These are phyloP conservation scores for Dacryopinax primogenitus DNA, from an alignment of 768 basidiomycete genomes.

Conservation along the genomic window DNA sequence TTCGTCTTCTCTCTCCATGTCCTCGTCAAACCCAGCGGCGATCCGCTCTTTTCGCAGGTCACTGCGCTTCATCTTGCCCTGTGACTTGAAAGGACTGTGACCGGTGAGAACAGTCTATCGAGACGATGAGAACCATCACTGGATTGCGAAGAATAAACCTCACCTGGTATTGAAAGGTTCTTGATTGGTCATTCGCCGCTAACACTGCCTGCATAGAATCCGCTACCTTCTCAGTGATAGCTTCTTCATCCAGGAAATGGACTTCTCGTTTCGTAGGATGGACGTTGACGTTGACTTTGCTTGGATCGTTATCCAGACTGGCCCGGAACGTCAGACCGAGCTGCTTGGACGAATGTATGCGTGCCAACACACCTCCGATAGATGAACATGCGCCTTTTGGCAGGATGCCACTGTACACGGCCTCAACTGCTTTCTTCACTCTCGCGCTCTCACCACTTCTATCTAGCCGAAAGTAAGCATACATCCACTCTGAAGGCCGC, in stretches of 20 bases:
- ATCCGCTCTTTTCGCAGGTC: background rate
- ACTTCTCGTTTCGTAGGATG: constrained; percentile 97
- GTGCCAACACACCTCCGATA: constrained; percentile 62
- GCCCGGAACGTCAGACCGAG: background rate
- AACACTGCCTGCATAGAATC: constrained; percentile 58
- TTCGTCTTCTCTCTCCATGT: constrained; percentile 13
- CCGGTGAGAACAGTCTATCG: constrained; percentile 26
- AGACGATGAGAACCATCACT: background rate
- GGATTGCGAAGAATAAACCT: constrained; percentile 4
- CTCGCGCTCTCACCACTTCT: constrained; percentile 80
- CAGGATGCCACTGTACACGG: constrained; percentile 67
- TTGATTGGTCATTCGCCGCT: constrained; percentile 31
- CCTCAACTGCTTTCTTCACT: constrained; percentile 78
- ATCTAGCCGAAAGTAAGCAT: constrained; percentile 36
- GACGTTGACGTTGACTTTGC: constrained; percentile 89
- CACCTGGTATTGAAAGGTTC: constrained; percentile 34
- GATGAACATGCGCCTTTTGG: constrained; percentile 85
- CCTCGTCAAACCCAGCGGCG: constrained; percentile 16
- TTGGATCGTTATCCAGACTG: constrained; percentile 73
- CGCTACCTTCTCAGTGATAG: constrained; percentile 62
- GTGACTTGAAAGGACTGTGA: background rate
- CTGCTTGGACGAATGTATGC: constrained; percentile 8
- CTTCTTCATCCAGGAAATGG: constrained; percentile 84
- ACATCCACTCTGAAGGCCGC: background rate
- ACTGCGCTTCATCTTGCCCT: background rate